These are phyloP conservation scores for Odonthalia washingtoniensis DNA, from an alignment of 31 red algal genomes.

Conservation along the genomic window DNA sequence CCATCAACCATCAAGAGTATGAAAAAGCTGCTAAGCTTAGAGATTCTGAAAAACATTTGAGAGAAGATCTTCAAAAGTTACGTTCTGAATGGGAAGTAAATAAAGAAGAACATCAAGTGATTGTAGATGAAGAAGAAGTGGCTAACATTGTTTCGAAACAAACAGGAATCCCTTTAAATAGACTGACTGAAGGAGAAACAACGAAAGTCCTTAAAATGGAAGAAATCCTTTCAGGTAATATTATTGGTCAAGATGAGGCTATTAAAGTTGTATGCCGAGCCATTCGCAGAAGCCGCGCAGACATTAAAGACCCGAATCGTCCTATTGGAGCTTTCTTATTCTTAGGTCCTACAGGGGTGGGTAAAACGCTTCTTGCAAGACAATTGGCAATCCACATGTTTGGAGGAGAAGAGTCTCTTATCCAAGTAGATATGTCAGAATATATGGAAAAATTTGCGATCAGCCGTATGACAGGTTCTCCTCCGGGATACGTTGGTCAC, in stretches of 20 bases:
- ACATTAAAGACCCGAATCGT: conserved; percentile 56
- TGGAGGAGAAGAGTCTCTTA: conserved; percentile 54
- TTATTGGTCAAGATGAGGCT: conserved; percentile 83
- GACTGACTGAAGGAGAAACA: conserved; percentile 62
- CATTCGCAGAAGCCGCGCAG: conserved; percentile 61
- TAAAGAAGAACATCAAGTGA: conserved; percentile 1
- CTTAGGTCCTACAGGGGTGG: conserved; percentile 86
- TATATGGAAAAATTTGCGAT: conserved; percentile 85
- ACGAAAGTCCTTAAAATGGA: conserved; percentile 73
- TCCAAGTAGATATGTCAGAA: conserved; percentile 84
- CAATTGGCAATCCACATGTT: conserved; percentile 69
- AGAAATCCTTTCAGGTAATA: conserved; percentile 35
- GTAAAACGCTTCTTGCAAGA: conserved; percentile 81
- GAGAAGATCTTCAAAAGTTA: conserved; percentile 48
- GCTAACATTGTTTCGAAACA: conserved; percentile 69
- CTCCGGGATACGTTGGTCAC: conserved; percentile 90
- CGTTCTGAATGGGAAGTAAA: conserved; percentile 14
- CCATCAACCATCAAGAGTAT: conserved; percentile 16
- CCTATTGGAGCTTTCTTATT: conserved; percentile 91
- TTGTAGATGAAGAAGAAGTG: conserved; percentile 54
- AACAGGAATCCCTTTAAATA: conserved; percentile 79
- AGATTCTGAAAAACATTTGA: conserved; percentile 53
- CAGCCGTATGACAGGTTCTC: conserved; percentile 79
- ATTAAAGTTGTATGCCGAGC: conserved; percentile 52
- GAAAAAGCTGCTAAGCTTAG: conserved; percentile 28